Base-by-base conservation (phyloP, 495 filamentous ascomycete genomes). In the Xylaria cubensis region DNA sequence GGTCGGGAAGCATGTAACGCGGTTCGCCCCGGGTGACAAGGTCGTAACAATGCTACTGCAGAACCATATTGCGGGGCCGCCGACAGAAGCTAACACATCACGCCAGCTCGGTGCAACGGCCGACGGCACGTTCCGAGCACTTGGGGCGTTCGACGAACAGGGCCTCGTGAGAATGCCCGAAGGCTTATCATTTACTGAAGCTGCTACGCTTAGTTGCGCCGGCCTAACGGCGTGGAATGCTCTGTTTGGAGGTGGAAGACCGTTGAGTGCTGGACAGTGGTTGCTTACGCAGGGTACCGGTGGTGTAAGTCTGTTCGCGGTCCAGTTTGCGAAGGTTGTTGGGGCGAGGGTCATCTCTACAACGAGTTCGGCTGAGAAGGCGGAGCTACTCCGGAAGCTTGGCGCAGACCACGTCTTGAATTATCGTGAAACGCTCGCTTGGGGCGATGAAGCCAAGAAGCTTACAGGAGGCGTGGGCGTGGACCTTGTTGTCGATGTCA, bases 381-480 rank as follows among this genome's bases (percentile, higher is more conserved):
- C 78, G 0, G 48, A 44, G 0, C 76, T 75, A 26, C 75, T 85
- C 2, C 73, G 78, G 62, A 72, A 67, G 26, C 82, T 88, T 13
- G 86, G 87, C 24, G 87, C 87, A 24, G 85, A 87, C 64, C 81
- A 81, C 55, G 82, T 84, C 34, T 72, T 84, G 61, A 92, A 92
- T 77, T 93, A 93, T 79, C 88, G 86, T 70, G 84, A 81, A 10
- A 84, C 87, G 42, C 76, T 83, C 0, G 85, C 88, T 74, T 93
- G 80, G 74, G 56, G 82, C 73, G 76, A 76, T 9, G 80, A 83
- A 74, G 24, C 51, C 29, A 55, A 55, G 29, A 9, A 12, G 10
- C 51, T 55, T 29, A 55, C 51, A 1, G 51, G 51, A 12, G 51
- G 51, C 50, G n/a, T 55, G 4, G 51, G 51, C 1, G 51, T 29